Conservation (phyloP, 352 stramenopile genomes). For the Pythium monospermum region DNA sequence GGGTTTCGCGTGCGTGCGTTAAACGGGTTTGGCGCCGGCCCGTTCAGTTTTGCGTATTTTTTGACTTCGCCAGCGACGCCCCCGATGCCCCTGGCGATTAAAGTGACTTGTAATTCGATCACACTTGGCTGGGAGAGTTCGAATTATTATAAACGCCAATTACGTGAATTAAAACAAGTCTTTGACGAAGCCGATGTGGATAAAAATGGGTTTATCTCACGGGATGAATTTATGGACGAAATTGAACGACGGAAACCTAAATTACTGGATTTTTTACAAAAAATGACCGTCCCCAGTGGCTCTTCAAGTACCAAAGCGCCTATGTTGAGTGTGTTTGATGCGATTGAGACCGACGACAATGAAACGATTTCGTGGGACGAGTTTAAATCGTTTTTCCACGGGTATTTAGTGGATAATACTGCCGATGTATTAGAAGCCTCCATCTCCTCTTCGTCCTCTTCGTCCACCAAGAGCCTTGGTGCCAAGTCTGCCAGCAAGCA, state of each 20-base stretch:
- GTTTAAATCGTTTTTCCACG: constrained; percentile 75
- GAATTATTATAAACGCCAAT: constrained; percentile 53
- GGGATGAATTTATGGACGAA: constrained; percentile 84
- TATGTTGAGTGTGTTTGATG: constrained; percentile 80
- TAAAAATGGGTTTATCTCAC: constrained; percentile 66
- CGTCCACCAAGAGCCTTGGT: neutral
- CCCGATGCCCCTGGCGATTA: constrained; percentile 54
- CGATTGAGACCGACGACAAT: constrained; percentile 87
- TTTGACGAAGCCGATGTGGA: constrained; percentile 81
- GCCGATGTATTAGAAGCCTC: constrained; percentile 25
- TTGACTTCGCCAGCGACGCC: constrained; percentile 74
- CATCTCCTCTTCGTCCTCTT: neutral
- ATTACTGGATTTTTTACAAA: constrained; percentile 72
- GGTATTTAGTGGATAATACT: constrained; percentile 34
- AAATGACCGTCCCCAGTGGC: constrained; percentile 28
- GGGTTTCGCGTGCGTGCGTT: constrained; percentile 85
- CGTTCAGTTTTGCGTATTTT: constrained; percentile 85
- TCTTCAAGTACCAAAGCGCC: constrained; percentile 1
- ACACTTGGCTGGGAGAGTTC: constrained; percentile 74
- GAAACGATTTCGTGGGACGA: constrained; percentile 86
- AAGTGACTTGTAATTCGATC: constrained; percentile 64
- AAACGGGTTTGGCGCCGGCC: constrained; percentile 86
- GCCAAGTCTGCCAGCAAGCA: neutral
- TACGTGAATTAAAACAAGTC: constrained; percentile 70
- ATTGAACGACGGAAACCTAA: constrained; percentile 72